Conservation (phyloP, 1,284 basidiomycete genomes). For the Caloboletus firmus region DNA sequence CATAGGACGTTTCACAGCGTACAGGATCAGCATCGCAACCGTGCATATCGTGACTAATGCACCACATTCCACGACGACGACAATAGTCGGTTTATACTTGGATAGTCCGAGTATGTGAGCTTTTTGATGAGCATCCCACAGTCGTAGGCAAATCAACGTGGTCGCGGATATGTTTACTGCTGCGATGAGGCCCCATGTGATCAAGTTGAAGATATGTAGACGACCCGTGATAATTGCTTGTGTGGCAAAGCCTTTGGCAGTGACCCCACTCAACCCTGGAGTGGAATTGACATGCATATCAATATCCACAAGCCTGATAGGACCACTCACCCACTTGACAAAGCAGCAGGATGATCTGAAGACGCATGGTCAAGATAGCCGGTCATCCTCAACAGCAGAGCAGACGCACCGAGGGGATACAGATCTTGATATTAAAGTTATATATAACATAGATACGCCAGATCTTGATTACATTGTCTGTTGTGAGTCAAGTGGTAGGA, state of each 20-base stretch:
- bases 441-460: slow-evolving; percentile 27
- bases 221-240: not conserved
- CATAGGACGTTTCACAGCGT: not conserved
- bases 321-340: slow-evolving; percentile 18
- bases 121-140: slow-evolving; percentile 16
- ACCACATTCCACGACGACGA: slow-evolving; percentile 28
- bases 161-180: slow-evolving; percentile 21
- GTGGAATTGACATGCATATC: not conserved
- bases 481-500: not conserved
- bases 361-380: not conserved
- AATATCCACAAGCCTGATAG: not conserved
- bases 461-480: slow-evolving; percentile 12
- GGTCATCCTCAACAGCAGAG: not conserved
- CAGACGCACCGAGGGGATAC: slow-evolving; percentile 22
- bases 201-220: slow-evolving; percentile 5
- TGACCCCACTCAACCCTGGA: slow-evolving; percentile 7
- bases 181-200: slow-evolving; percentile 20
- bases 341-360: slow-evolving; percentile 13
- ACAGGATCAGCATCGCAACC: slow-evolving; percentile 16
- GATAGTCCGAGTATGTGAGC: slow-evolving; percentile 1
- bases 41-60: slow-evolving; percentile 20
- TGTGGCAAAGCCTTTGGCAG: slow-evolving; percentile 10
- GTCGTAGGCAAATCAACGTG: slow-evolving; percentile 15
- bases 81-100: slow-evolving; percentile 16
- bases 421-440: slow-evolving; percentile 9